Conservation (phyloP, 352 stramenopile genomes). For the Globisporangium nagaii region DNA sequence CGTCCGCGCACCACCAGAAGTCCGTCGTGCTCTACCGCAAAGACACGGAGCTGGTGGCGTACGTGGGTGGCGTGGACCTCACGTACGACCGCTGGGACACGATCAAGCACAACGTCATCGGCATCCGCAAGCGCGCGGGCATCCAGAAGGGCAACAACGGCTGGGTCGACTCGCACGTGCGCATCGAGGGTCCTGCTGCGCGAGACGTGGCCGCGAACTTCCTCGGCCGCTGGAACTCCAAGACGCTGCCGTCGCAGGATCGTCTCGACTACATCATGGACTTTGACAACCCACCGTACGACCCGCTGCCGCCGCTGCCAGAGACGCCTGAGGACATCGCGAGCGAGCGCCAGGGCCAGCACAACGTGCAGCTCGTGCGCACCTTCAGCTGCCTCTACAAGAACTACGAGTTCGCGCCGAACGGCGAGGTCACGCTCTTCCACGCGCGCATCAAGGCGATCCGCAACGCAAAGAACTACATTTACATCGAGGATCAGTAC, state of each 20-base stretch:
- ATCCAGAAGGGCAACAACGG: conserved; percentile 30
- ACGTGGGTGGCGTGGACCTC: conserved; percentile 49
- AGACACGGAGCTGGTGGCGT: conserved; percentile 17
- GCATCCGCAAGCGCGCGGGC: conserved; percentile 22
- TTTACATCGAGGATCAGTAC: conserved; percentile 72
- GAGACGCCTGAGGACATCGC: conserved; percentile 1
- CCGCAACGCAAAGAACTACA: conserved; percentile 47
- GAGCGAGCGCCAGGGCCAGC: conserved; percentile 12
- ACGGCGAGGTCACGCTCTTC: conserved; percentile 44
- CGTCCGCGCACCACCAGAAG: conserved; percentile 48
- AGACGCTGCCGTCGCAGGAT: conserved; percentile 18
- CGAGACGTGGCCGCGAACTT: conserved; percentile 56
- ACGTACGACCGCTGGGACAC: conserved; percentile 62
- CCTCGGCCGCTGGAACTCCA: conserved; percentile 42
- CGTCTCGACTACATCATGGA: conserved; percentile 27
- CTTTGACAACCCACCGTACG: conserved; percentile 37
- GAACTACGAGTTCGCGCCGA: conserved; percentile 47
- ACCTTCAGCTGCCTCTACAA: conserved; percentile 54
- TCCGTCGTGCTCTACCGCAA: conserved; percentile 13
- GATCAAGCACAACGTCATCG: conserved; percentile 36
- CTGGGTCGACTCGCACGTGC: conserved; percentile 46
- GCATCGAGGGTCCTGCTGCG: conserved; percentile 36
- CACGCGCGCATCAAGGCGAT: conserved; percentile 46
- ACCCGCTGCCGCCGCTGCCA: conserved; percentile 10
- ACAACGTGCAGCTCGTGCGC: conserved; percentile 49